Percentiles rank a stretch among this genome's conserved stretches.
Conservation (phyloP, 441 rosid genomes). For the Erodium texanum region DNA sequence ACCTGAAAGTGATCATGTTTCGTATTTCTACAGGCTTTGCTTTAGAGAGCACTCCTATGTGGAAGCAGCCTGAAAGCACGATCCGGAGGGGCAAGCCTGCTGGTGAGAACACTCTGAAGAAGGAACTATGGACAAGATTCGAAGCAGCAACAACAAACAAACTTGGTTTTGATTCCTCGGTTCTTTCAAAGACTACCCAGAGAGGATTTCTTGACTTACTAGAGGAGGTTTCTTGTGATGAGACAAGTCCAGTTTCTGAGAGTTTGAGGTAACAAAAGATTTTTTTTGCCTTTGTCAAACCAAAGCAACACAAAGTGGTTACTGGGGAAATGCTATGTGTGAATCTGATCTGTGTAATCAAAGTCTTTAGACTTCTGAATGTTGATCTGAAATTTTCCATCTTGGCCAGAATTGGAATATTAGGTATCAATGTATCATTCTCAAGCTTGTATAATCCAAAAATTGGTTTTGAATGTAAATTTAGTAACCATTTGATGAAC, state of each 20-base stretch:
- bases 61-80: constrained; percentile 47
- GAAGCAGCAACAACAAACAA: constrained; percentile 61
- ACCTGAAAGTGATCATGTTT: not conserved
- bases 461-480: no score
- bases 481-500: no score
- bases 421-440: no score
- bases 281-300: not conserved
- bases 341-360: not conserved
- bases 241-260: constrained; percentile 19
- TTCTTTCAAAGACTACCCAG: constrained; percentile 25
- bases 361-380: not conserved
- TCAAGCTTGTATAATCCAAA: no score
- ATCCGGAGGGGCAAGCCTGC: constrained; percentile 46
- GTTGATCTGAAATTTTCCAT: no score
- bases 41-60: constrained; percentile 55
- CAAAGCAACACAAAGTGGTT: not conserved
- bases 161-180: constrained; percentile 24
- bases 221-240: constrained; percentile 68
- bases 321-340: not conserved
- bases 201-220: constrained; percentile 84
- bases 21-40: constrained; percentile 25
- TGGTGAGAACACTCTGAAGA: constrained; percentile 83
- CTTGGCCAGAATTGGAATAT: no score
- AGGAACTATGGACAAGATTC: constrained; percentile 86
- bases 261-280: constrained; percentile 21